Conservation (phyloP, 2,329 filamentous ascomycete species). For the Botrytis medusae region DNA sequence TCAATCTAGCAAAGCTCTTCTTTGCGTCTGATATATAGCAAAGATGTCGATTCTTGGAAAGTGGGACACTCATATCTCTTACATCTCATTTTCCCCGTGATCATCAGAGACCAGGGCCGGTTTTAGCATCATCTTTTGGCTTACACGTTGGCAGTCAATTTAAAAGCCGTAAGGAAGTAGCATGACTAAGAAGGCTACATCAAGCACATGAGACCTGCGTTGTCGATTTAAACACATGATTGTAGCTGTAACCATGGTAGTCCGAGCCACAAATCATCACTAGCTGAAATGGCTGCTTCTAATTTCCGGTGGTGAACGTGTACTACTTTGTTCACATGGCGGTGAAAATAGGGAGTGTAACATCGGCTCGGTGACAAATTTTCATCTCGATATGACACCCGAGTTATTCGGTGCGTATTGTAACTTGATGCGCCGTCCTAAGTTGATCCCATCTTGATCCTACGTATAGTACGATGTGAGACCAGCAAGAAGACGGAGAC, state of each 20-base stretch:
- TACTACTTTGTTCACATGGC: conserved; percentile 9
- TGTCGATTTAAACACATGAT: background rate
- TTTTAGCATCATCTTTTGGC: background rate
- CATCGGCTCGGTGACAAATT: background rate
- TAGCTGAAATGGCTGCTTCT: background rate
- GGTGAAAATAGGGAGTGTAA: background rate
- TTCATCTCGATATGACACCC: background rate
- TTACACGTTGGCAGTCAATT: background rate
- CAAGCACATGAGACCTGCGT: background rate
- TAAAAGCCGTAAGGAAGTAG: background rate
- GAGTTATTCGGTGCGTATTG: background rate
- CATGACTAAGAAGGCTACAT: background rate
- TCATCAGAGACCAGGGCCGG: background rate
- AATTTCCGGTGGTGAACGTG: background rate
- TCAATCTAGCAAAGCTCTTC: background rate
- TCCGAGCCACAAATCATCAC: background rate
- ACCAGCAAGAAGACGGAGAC: background rate
- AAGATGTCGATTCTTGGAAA: background rate
- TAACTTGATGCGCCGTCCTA: background rate
- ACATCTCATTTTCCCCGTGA: no score
- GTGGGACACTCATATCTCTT: background rate
- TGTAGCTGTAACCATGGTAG: background rate
- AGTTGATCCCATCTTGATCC: background rate
- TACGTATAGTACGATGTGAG: background rate
- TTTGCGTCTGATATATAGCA: background rate